These are phyloP conservation scores for Aspergillus awamori DNA, from an alignment of 2,329 filamentous ascomycete species.

Conservation along the genomic window DNA sequence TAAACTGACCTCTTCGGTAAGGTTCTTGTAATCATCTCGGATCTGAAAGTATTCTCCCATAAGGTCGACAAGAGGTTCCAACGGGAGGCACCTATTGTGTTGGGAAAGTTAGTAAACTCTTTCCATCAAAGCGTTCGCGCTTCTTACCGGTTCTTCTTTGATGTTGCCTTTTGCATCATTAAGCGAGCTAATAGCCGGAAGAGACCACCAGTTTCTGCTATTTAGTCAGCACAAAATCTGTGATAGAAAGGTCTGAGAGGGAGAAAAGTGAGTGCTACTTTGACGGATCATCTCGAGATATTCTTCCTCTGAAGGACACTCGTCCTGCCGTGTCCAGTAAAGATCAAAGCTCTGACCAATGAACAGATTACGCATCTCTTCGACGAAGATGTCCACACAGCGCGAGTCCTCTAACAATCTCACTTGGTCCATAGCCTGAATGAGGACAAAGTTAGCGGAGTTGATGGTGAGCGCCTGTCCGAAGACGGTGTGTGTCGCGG, in stretches of 20 bases:
- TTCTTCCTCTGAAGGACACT: conserved; percentile 42
- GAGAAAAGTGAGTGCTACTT: conserved; percentile 17
- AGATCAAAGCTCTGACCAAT: conserved; percentile 47
- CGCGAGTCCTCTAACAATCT: conserved; percentile 33
- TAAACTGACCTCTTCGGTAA: conserved; percentile 48
- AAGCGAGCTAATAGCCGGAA: conserved; percentile 42
- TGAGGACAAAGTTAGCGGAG: conserved; percentile 49
- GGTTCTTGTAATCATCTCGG: conserved; percentile 77
- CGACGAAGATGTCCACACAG: conserved; percentile 40
- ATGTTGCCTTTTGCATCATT: conserved; percentile 36
- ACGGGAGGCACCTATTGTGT: conserved; percentile 28
- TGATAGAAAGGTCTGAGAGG: neutral
- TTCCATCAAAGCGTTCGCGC: neutral
- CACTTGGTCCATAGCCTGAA: conserved; percentile 40
- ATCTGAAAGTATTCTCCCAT: conserved; percentile 42
- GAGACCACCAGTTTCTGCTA: conserved; percentile 41
- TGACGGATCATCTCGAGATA: conserved; percentile 48
- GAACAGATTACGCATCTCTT: conserved; percentile 43
- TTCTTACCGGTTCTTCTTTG: conserved; percentile 13
- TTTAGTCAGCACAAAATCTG: neutral
- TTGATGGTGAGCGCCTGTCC: conserved; percentile 51
- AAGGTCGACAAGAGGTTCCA: conserved; percentile 65
- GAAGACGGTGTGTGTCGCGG: conserved; percentile 49
- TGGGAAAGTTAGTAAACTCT: neutral
- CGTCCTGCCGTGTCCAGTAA: conserved; percentile 42